A percentile compares a stretch with the other conserved stretches of the same genome.
These are phyloP conservation scores for Leccinum longicurvipes DNA, from an alignment of 768 basidiomycete species.

Conservation along the genomic window DNA sequence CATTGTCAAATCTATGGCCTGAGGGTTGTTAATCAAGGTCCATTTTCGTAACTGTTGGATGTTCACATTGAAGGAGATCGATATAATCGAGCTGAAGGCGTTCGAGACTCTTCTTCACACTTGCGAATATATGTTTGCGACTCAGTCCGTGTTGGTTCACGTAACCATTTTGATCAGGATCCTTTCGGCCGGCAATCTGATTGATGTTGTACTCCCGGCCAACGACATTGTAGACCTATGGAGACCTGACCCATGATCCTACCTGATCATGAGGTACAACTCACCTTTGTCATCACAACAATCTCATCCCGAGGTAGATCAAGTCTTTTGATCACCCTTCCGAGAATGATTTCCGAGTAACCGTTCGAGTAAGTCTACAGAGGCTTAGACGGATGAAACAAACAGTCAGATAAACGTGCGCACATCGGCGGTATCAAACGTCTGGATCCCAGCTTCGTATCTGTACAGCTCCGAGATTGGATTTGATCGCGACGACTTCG, in stretches of 20 bases:
- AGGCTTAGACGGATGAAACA: neutral
- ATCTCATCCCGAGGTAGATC: conserved; percentile 70
- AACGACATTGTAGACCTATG: conserved; percentile 43
- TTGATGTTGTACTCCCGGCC: conserved; percentile 14
- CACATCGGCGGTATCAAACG: conserved; percentile 35
- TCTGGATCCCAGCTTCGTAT: conserved; percentile 35
- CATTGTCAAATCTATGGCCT: conserved; percentile 48
- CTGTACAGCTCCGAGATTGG: conserved; percentile 11
- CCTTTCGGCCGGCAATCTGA: conserved; percentile 13
- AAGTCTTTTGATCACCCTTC: conserved; percentile 66
- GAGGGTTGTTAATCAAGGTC: neutral
- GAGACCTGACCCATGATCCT: neutral
- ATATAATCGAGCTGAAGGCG: conserved; percentile 51
- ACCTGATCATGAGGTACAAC: neutral
- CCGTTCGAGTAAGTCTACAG: conserved; percentile 63
- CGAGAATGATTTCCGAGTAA: conserved; percentile 61
- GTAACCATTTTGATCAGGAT: conserved; percentile 40
- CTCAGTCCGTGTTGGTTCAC: conserved; percentile 47
- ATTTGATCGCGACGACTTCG: neutral
- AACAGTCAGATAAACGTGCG: conserved; percentile 3
- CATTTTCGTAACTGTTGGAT: neutral
- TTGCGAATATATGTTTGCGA: conserved; percentile 60
- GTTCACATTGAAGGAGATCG: conserved; percentile 52
- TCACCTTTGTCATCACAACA: conserved; percentile 74
- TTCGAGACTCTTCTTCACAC: conserved; percentile 41